Evolutionary conservation across 192 early-diverging fungal species (phyloP).

Genomic region (Coemansia nantahalensis): DNA sequence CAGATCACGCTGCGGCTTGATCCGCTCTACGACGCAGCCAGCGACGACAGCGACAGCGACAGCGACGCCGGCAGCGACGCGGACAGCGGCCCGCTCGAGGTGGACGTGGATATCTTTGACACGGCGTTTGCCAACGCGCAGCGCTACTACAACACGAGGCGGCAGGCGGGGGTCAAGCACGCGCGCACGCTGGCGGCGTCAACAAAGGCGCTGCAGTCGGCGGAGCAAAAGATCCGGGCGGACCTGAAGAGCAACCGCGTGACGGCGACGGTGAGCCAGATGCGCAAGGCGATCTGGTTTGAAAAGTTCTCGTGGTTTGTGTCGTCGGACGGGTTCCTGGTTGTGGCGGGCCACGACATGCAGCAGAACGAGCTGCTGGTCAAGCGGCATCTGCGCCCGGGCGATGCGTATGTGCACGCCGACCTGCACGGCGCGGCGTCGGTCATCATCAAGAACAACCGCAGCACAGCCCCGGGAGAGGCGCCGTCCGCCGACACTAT

Average conservation of each 20-base stretch:
- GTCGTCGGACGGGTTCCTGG: slow-evolving; percentile 86
- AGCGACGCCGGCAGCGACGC: slow-evolving; percentile 30
- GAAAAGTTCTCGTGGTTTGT: slow-evolving; percentile 98
- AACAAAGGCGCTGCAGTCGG: slow-evolving; percentile 82
- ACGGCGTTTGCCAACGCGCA: slow-evolving; percentile 90
- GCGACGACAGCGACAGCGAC: slow-evolving; percentile 50
- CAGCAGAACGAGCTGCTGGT: slow-evolving; percentile 93
- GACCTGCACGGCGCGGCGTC: slow-evolving; percentile 91
- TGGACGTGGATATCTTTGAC: slow-evolving; percentile 87
- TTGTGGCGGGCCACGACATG: slow-evolving; percentile 90
- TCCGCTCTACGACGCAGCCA: slow-evolving; percentile 55
- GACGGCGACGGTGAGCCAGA: slow-evolving; percentile 75
- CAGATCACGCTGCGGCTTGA: slow-evolving; percentile 69
- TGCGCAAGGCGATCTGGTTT: slow-evolving; percentile 95
- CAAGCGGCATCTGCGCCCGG: slow-evolving; percentile 60
- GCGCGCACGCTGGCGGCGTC: slow-evolving; percentile 86
- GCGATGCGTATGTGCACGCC: slow-evolving; percentile 90
- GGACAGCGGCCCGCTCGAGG: slow-evolving; percentile 34
- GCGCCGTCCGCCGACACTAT: slow-evolving; percentile 52
- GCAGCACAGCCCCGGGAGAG: background rate
- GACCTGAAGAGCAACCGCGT: slow-evolving; percentile 75
- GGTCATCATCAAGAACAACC: slow-evolving; percentile 82
- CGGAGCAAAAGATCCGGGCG: slow-evolving; percentile 84
- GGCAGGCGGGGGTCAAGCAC: slow-evolving; percentile 82
- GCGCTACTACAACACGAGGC: slow-evolving; percentile 83